These are phyloP conservation scores for Verticillium isaacii DNA, from an alignment of 2,329 filamentous ascomycete genomes.

Conservation along the genomic window DNA sequence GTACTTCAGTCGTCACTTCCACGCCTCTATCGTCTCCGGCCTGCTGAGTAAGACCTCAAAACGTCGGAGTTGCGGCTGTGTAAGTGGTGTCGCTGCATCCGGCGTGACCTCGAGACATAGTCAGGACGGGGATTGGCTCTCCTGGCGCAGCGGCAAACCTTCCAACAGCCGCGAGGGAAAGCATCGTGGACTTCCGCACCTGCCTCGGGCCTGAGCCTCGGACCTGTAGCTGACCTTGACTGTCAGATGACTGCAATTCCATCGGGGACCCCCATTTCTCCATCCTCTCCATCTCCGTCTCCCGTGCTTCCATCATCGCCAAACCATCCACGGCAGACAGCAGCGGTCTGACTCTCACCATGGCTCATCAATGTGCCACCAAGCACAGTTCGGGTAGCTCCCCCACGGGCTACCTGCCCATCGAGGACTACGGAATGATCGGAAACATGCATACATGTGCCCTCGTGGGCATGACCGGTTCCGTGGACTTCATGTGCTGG, in stretches of 20 bases:
- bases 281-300: not conserved
- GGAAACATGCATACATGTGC: conserved; percentile 78
- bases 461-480: conserved; percentile 68
- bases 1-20: not conserved
- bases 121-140: not conserved
- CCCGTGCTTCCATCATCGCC: not conserved
- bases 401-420: conserved; percentile 46
- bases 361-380: conserved; percentile 27
- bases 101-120: not conserved
- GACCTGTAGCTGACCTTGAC: not conserved
- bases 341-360: conserved; percentile 8
- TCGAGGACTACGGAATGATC: conserved; percentile 76
- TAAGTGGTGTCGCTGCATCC: not conserved
- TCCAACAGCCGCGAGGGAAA: not conserved
- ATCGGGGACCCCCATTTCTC: not conserved
- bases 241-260: not conserved
- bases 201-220: not conserved
- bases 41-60: not conserved
- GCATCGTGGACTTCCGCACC: not conserved
- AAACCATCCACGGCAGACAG: not conserved
- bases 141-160: not conserved
- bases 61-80: not conserved
- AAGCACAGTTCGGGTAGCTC: conserved; percentile 12
- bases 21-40: not conserved
- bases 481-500: conserved; percentile 76